These are phyloP conservation scores for Rhizopus delemar DNA, from an alignment of 371 early-diverging fungal species.

Conservation along the genomic window DNA sequence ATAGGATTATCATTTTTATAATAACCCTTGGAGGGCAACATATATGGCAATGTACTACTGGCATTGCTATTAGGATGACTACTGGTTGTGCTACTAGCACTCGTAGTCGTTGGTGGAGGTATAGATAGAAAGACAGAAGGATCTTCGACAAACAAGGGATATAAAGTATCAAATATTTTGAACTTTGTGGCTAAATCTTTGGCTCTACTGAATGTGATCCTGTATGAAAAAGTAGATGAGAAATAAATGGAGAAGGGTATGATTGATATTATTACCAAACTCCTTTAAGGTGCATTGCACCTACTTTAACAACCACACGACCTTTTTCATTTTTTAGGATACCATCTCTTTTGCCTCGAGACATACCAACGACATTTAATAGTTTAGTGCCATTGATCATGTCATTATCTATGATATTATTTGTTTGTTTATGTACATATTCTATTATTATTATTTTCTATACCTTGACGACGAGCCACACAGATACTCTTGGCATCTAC, in stretches of 20 bases:
- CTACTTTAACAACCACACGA: conserved; percentile 83
- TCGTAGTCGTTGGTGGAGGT: conserved; percentile 15
- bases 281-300: conserved; percentile 87
- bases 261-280: conserved; percentile 64
- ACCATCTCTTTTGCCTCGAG: conserved; percentile 86
- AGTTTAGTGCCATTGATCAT: conserved; percentile 88
- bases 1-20: conserved; percentile 12
- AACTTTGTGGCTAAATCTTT: conserved; percentile 62
- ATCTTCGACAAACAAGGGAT: conserved; percentile 72
- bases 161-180: conserved; percentile 61
- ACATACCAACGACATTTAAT: conserved; percentile 85
- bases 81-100: neutral
- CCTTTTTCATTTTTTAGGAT: conserved; percentile 87
- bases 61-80: neutral
- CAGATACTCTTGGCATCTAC: conserved; percentile 78
- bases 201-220: conserved; percentile 71
- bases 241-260: too few species aligned
- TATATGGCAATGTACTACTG: conserved; percentile 9
- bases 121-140: conserved; percentile 38
- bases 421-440: conserved; percentile 7
- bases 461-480: conserved; percentile 79
- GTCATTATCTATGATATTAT: conserved; percentile 59
- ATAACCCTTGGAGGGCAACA: conserved; percentile 12
- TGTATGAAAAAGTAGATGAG: conserved; percentile 15
- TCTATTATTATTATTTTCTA: too few species aligned